Evolutionary conservation across 2,329 filamentous ascomycete species (phyloP).

Genomic region (Sporothrix pseudoabietina): DNA sequence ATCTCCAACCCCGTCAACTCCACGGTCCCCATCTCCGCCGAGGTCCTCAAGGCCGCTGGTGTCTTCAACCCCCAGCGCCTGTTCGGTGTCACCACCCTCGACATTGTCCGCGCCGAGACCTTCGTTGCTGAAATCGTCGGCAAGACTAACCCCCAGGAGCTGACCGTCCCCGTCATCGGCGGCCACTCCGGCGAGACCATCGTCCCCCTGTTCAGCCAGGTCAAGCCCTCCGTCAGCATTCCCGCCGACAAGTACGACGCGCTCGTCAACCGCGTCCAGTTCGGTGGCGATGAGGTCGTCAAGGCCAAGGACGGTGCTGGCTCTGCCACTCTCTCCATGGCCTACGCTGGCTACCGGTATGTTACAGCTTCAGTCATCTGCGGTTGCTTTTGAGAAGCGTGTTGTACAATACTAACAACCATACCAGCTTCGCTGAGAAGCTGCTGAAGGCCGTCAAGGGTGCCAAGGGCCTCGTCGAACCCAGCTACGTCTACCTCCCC

Average conservation of each 20-base stretch:
- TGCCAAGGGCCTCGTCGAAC: constrained; percentile 90
- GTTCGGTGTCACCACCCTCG: constrained; percentile 97
- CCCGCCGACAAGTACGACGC: constrained; percentile 87
- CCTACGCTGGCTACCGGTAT: constrained; percentile 88
- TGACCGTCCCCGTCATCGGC: constrained; percentile 88
- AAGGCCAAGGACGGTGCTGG: constrained; percentile 83
- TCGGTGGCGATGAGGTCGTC: constrained; percentile 93
- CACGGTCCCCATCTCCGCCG: constrained; percentile 94
- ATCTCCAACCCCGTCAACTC: constrained; percentile 99
- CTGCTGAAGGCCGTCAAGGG: constrained; percentile 85
- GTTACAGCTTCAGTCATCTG: constrained; percentile 34
- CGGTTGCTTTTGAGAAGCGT: neutral
- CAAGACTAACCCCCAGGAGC: constrained; percentile 77
- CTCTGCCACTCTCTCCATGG: constrained; percentile 84
- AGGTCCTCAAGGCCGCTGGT: constrained; percentile 89
- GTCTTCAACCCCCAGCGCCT: constrained; percentile 95
- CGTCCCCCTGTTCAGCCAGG: constrained; percentile 93
- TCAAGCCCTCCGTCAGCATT: constrained; percentile 76
- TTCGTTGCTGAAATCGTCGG: constrained; percentile 87
- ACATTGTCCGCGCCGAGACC: constrained; percentile 96
- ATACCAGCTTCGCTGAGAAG: constrained; percentile 84
- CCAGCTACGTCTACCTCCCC: constrained; percentile 92
- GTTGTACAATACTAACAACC: constrained; percentile 8
- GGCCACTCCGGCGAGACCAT: constrained; percentile 99
- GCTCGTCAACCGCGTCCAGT: constrained; percentile 93